phyloP scores from a whole-genome alignment of 129 eudicot species.

The Tagetes erecta region DNA sequence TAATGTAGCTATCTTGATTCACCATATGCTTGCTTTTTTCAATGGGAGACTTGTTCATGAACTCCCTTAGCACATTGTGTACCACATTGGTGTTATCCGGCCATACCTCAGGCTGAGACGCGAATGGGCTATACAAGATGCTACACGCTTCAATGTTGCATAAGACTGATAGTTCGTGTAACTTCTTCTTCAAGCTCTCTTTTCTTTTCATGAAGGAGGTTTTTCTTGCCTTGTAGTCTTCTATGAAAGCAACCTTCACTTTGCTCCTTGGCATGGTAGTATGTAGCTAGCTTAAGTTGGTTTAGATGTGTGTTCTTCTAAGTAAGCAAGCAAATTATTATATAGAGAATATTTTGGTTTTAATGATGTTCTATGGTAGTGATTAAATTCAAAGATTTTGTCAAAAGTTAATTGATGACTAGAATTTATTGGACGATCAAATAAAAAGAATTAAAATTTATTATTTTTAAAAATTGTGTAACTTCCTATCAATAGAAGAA shows the following conservation, averaged over 20 bases:
- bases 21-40: constrained; percentile 31
- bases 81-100: constrained; percentile 22
- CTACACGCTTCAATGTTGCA: constrained; percentile 40
- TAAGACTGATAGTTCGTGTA: constrained; percentile 35
- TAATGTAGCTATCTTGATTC: constrained; percentile 25
- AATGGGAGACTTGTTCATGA: background rate
- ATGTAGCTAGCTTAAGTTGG: background rate
- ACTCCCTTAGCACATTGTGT: constrained; percentile 24
- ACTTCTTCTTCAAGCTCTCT: constrained; percentile 33
- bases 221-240: constrained; percentile 18
- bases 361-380: background rate
- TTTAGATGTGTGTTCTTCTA: background rate
- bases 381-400: background rate
- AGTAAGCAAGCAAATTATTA: background rate
- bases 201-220: constrained; percentile 38
- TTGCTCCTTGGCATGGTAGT: constrained; percentile 37
- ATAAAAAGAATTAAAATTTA: background rate
- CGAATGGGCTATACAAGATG: constrained; percentile 34
- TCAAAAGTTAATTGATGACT: background rate
- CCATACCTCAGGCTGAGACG: constrained; percentile 33
- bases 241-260: constrained; percentile 37
- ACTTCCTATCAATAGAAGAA: no score
- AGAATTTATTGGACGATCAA: background rate
- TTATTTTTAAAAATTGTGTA: no score
- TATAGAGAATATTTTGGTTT: background rate